A percentile compares a stretch with the other conserved stretches of the same genome.
Conservation (phyloP, 2,329 filamentous ascomycete genomes). For the Plectosphaerella cucumerina region DNA sequence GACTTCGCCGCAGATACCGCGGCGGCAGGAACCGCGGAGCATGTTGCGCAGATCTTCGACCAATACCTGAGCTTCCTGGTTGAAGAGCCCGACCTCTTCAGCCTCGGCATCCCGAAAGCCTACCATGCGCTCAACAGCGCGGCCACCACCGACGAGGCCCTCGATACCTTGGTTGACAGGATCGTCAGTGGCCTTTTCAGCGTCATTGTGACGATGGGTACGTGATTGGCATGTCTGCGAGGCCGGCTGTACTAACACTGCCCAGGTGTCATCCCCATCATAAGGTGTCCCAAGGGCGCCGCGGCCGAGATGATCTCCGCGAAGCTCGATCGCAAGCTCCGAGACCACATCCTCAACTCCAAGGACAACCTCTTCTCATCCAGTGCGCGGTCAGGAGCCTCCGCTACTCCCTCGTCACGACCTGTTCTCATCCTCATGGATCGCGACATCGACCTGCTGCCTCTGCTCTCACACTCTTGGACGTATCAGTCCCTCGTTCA, state of each 20-base stretch:
- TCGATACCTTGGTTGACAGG: conserved; percentile 82
- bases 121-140: conserved; percentile 97
- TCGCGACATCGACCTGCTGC: conserved; percentile 90
- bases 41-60: conserved; percentile 89
- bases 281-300: conserved; percentile 87
- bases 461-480: conserved; percentile 95
- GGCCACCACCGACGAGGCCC: conserved; percentile 81
- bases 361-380: conserved; percentile 93
- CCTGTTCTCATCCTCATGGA: conserved; percentile 93
- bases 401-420: conserved; percentile 66
- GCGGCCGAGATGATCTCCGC: conserved; percentile 92
- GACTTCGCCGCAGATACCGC: conserved; percentile 91
- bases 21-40: conserved; percentile 76
- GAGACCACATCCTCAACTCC: conserved; percentile 94
- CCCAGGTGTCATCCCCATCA: conserved; percentile 84
- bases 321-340: conserved; percentile 90
- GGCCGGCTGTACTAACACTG: conserved; percentile 17
- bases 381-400: conserved; percentile 51
- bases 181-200: conserved; percentile 97
- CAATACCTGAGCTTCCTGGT: conserved; percentile 98
- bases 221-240: conserved; percentile 12
- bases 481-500: conserved; percentile 79
- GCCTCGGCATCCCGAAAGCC: conserved; percentile 82
- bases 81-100: conserved; percentile 92
- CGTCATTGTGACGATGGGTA: conserved; percentile 96